Evolutionary conservation across 2,329 filamentous ascomycete genomes (phyloP), one percentile per base, ranked within the genome.

Genomic region (Fulvia fulva): DNA sequence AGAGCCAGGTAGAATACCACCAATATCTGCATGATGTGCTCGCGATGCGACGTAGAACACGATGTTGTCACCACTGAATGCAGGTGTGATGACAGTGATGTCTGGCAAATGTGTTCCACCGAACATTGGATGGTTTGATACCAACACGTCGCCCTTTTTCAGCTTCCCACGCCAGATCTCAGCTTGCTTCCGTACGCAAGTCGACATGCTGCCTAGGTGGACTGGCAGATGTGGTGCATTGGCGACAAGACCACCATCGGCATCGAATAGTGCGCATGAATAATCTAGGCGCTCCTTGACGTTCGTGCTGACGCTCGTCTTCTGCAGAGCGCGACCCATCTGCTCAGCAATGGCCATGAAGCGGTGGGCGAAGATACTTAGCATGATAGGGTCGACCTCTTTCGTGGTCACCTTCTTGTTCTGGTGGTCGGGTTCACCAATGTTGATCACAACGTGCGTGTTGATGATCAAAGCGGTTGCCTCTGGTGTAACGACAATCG

Each of bases 281-380:
- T 91, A 94, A 68, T 94, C 90, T 1, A 93, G 80, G 4, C 89
- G 84, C 69, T 93, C 90, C 70, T 93, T 89, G 69, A 92, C 88
- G 66, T 91, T 92, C 1, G 87, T 90, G 67, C 84, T 89, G 56
- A 91, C 87, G 70, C 86, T 89, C 0, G 88, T 91, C 76, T 91
- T 92, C 68, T 91, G 88, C 16, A 92, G 75, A 12, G 87, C 86
- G 55, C 87, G 78, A 0, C 89, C 89, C 89, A 93, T 92, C 69
- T 92, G 89, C 73, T 93, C 89, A 1, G 89, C 89, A 65, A 92
- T 91, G 6, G 87, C 86, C 89, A 92, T 93, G 74, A 93, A 93
- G 7, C 89, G 82, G 70, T 92, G 88, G 0, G 87, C 87, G 64
- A 93, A 92, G 58, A 93, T 88, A 68, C 85, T 88, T 1, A 93